Percentiles rank a stretch among this genome's conserved stretches.
These are phyloP conservation scores for Porogramme epimiltina DNA, from an alignment of 1,284 basidiomycete species.

Conservation along the genomic window DNA sequence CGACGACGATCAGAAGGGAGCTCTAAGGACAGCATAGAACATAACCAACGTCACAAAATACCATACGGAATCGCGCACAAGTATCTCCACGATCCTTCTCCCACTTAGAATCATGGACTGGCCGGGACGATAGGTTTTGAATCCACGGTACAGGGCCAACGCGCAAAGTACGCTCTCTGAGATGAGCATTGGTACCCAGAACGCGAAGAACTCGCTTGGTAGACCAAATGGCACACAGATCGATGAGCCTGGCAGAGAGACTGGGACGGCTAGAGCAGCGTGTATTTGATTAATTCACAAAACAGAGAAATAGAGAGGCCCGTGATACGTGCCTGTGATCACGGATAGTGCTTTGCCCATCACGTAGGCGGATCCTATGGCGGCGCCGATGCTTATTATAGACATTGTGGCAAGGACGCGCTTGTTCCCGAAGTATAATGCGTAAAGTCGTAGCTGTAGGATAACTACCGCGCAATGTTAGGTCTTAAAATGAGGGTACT, in stretches of 20 bases:
- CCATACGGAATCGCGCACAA: conserved; percentile 55
- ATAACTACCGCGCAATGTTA: conserved; percentile 42
- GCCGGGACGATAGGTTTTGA: conserved; percentile 39
- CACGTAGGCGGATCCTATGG: conserved; percentile 44
- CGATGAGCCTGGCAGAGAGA: conserved; percentile 28
- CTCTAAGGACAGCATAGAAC: not conserved
- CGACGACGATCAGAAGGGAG: too few species aligned
- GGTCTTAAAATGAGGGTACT: too few species aligned
- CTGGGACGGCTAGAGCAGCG: conserved; percentile 15
- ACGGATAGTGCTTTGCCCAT: conserved; percentile 42
- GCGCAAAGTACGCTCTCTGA: conserved; percentile 54
- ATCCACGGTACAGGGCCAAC: conserved; percentile 50
- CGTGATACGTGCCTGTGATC: conserved; percentile 39
- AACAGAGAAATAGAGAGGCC: not conserved
- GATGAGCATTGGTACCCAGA: conserved; percentile 59
- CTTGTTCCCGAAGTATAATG: conserved; percentile 55
- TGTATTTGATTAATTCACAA: not conserved
- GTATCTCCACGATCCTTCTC: conserved; percentile 44
- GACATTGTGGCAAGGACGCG: conserved; percentile 49
- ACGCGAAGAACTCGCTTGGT: conserved; percentile 47
- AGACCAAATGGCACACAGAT: conserved; percentile 46
- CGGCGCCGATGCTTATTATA: conserved; percentile 40
- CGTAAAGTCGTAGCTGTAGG: conserved; percentile 64
- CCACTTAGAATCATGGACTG: conserved; percentile 43
- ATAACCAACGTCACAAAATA: conserved; percentile 54